A percentile compares a stretch with the other conserved stretches of the same genome.
Conservation (phyloP, 768 basidiomycete genomes). For the Suillus discolor region DNA sequence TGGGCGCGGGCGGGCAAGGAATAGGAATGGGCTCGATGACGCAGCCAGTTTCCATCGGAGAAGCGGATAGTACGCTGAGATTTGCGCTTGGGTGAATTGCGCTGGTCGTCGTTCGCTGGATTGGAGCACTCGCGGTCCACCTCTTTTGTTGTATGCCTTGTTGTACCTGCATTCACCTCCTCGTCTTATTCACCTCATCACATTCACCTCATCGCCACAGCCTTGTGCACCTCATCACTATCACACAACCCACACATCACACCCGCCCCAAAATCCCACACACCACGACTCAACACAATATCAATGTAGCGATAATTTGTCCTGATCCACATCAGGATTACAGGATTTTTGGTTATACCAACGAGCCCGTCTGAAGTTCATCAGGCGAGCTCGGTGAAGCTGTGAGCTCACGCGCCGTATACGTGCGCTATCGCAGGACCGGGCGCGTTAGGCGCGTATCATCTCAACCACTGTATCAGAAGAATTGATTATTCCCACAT, state of each 20-base stretch:
- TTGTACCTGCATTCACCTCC: neutral
- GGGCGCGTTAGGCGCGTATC: neutral
- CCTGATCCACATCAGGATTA: neutral
- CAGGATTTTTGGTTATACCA: slow-evolving; percentile 4
- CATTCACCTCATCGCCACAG: neutral
- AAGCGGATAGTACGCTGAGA: slow-evolving; percentile 30
- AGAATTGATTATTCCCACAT: neutral
- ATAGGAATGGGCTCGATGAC: slow-evolving; percentile 7
- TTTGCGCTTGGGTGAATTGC: slow-evolving; percentile 31
- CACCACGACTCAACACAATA: neutral
- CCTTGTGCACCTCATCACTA: neutral
- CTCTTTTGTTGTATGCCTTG: neutral
- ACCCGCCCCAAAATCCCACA: neutral
- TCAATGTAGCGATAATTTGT: slow-evolving; percentile 9
- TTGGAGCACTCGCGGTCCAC: neutral
- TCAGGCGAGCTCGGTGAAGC: neutral
- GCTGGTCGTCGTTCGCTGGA: neutral
- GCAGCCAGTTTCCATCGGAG: slow-evolving; percentile 19
- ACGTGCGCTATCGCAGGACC: neutral
- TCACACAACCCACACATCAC: neutral
- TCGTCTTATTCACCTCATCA: neutral
- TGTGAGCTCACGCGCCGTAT: neutral
- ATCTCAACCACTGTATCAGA: neutral
- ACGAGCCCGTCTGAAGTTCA: neutral
- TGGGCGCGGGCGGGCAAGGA: neutral